Base-by-base conservation (phyloP, 1,284 basidiomycete genomes). In the Boletus putidus region DNA sequence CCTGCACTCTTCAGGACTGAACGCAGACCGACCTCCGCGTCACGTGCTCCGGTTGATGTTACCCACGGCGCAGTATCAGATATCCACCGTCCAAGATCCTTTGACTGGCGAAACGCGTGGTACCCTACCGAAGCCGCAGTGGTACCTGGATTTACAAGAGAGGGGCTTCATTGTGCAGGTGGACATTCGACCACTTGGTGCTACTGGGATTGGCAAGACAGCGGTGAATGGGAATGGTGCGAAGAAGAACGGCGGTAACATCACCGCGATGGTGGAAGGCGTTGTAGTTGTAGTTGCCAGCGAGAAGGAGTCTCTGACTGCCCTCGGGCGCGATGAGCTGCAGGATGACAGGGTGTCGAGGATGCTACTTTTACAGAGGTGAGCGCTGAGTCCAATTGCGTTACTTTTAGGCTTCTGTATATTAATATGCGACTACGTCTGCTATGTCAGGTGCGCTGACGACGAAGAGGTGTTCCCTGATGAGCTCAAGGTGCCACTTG, bases 51-150 rank as follows among this genome's bases (percentile, higher is more conserved):
- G 89, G 44, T 70, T 96, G 55, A 86, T 82, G 40, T 74, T 96
- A n/a, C 93, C 93, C 4, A 94, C 92, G 1, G 85, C 88, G 14
- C 89, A 88, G 60, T 92, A 88, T 69, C 85, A 88, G 68, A 79
- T 86, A 35, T 85, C 86, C 43, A 85, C 84, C 1, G 83, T 94
- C 21, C 77, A 84, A 58, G 91, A 95, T 75, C 94, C 93, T 11
- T 75, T 95, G 63, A 93, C 89, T 3, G 89, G 88, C 20, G 86
- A 91, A 71, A 79, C 79, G 59, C 78, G 82, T 61, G 78, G 77
- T 18, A 83, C 87, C 9, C 83, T 86, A 51, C 79, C 85, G 8
- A 85, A 85, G 62, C 93, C 94, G 6, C 75, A 77, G 49, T 96
- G 93, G 93, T 73, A 92, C 60, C 71, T 83, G 21, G 85, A 89